phyloP scores from a whole-genome alignment of 495 filamentous ascomycete species.

The Staphylotrichum longicolle region DNA sequence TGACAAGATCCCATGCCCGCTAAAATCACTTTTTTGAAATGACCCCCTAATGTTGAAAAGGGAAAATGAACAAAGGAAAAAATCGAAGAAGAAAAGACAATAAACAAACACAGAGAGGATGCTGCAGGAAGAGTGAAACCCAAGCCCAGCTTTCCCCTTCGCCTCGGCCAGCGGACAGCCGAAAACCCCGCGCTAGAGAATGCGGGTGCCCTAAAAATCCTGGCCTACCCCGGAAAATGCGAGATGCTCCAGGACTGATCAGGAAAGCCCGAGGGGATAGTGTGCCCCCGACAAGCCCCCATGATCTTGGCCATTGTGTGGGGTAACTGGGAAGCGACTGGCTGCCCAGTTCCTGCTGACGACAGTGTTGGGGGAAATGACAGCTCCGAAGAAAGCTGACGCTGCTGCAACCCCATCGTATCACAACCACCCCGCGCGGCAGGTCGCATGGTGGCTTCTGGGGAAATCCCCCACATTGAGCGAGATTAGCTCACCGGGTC shows the following conservation, averaged over 20 bases:
- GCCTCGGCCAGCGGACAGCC: neutral
- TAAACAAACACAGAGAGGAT: neutral
- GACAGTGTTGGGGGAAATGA: neutral
- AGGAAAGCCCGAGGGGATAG: conserved; percentile 19
- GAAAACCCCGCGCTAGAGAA: conserved; percentile 11
- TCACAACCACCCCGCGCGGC: conserved; percentile 1
- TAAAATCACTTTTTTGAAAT: conserved; percentile 16
- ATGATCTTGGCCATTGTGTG: conserved; percentile 16
- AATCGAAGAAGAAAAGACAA: neutral
- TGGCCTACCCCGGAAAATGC: conserved; percentile 8
- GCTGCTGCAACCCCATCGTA: neutral
- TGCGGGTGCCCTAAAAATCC: neutral
- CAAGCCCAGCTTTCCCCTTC: neutral
- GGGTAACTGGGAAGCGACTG: conserved; percentile 9
- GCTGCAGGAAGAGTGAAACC: neutral
- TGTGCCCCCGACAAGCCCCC: neutral
- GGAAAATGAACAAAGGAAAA: conserved; percentile 5
- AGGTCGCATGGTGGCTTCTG: neutral
- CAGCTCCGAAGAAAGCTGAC: too few species aligned
- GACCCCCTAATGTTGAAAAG: conserved; percentile 12
- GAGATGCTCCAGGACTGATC: conserved; percentile 18
- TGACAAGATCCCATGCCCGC: conserved; percentile 18
- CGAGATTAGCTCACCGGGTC: neutral
- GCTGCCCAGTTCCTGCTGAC: neutral
- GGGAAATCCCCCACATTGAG: conserved; percentile 7